Conservation (phyloP, 352 stramenopile species). For the Pythium biforme region DNA sequence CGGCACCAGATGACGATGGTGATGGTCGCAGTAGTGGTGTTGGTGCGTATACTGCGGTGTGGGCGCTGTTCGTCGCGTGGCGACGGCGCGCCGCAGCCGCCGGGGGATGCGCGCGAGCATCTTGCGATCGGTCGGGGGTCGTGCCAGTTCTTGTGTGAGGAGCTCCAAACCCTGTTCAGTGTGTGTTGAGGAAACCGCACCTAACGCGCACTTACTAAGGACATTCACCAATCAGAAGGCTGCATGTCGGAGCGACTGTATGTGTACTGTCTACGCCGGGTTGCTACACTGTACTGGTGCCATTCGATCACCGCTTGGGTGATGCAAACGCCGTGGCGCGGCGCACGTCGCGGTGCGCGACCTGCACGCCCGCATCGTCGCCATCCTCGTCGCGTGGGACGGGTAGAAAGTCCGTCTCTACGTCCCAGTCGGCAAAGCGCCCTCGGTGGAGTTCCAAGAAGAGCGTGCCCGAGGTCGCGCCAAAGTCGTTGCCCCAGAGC, state of each 20-base stretch:
- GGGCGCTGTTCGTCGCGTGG: too few species aligned
- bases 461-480: constrained; percentile 28
- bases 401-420: constrained; percentile 63
- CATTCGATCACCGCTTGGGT: constrained; percentile 38
- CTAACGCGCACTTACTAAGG: constrained; percentile 12
- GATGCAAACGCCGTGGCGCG: constrained; percentile 41
- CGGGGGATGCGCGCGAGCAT: too few species aligned
- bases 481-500: constrained; percentile 76
- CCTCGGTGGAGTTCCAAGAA: constrained; percentile 45
- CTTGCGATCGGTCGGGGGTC: too few species aligned
- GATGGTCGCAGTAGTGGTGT: too few species aligned
- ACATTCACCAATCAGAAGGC: constrained; percentile 8
- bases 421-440: constrained; percentile 35
- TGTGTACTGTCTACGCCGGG: constrained; percentile 18
- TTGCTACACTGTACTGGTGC: background rate
- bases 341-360: constrained; percentile 48
- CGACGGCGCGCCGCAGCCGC: too few species aligned
- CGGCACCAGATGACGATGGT: background rate
- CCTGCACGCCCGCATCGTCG: constrained; percentile 29
- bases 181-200: background rate
- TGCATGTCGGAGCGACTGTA: background rate
- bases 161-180: background rate
- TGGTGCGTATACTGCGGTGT: too few species aligned
- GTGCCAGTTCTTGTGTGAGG: too few species aligned
- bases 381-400: constrained; percentile 33